Base-by-base conservation (phyloP, 257 asterid species). In the Fraxinus americana region DNA sequence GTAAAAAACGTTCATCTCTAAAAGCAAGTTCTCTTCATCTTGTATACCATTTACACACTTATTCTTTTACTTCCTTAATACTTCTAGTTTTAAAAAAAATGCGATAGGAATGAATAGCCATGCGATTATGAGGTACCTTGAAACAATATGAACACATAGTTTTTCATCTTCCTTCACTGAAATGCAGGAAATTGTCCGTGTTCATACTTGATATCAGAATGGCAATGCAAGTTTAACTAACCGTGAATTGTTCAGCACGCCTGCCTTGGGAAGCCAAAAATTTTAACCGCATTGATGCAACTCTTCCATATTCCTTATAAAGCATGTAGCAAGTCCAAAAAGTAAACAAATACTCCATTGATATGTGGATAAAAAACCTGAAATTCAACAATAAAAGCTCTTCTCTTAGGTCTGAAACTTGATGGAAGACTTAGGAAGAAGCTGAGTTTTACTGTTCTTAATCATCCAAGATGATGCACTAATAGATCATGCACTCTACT, bases 311-410 rank as follows among this genome's bases (percentile, higher is more conserved):
- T 77, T 96, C 99, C 91, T 87, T 92, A 83, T 93, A 93, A 74
- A 96, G 96, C 93, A 96, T 83, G 88, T 67, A 94, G 83, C 97
- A 93, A 41, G 81, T 86, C 98, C 99, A 96, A 81, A 94, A 90
- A 1, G 98, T 91, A 85, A 93, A 92, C 86, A 91, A 80, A 88
- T 91, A 96, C 74, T 91, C 96, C 91, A 92, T 78, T 71, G 86
- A 83, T 90, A 96, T 92, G 89, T 96, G 99, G 88, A 92, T 89
- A 80, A 96, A 92, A 79, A 96, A 94, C 97, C 98, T 96, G 97
- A 74, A 79, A 84, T 81, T 80, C 81, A 81, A 77, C 43, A 81
- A 84, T 77, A 67, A 23, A 14, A 85, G 54, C 61, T 72, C 77
- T 71, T 68, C 73, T 69, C 70, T 85, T 50, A 79, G 79, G 66